Evolutionary conservation across 2,329 filamentous ascomycete genomes (phyloP), one percentile per base, ranked within the genome.

Genomic region (Fusarium anthophilum): DNA sequence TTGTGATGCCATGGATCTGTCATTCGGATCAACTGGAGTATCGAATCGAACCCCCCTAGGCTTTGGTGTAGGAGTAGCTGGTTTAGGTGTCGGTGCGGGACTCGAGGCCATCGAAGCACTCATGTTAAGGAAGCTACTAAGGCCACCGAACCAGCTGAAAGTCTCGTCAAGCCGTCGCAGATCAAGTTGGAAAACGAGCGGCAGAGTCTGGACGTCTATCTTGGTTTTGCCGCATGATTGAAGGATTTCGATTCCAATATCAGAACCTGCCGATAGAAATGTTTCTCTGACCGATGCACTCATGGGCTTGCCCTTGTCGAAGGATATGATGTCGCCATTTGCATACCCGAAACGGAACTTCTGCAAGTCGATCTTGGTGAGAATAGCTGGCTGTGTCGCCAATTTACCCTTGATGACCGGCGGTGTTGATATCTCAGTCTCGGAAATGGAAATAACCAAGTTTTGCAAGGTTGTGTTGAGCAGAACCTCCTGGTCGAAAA

Each of bases 51-150:
- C 91, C 8, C 89, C 89, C 24, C 86, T 86, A 3, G 87, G 76
- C 67, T 88, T 91, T 39, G 79, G 85, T 53, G 83, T 84, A 15
- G 79, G 76, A 8, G 83, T 79, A 13, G 76, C 77, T 48, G 82
- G 82, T 39, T 83, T 81, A 4, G 80, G 81, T 7, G 81, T 81
- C 20, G 85, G 84, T 3, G 91, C 90, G n/a, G 90, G 88, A 68
- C 90, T 92, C 2, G 93, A 95, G 17, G 92, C 90, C 72, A 97
- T 93, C 0, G 96, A 98, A 67, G 90, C 93, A 71, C 95, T 94
- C 80, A 98, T 89, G 77, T 96, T 97, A 48, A 99, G 85, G 59
- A 99, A 92, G 74, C 95, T 94, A 81, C 95, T 98, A 48, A 99
- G 85, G 0, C 96, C 96, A 41, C 96, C 96, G 82, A 98, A 95